Base-by-base conservation (phyloP, 208 protist species). In the Leishmania braziliensis region DNA sequence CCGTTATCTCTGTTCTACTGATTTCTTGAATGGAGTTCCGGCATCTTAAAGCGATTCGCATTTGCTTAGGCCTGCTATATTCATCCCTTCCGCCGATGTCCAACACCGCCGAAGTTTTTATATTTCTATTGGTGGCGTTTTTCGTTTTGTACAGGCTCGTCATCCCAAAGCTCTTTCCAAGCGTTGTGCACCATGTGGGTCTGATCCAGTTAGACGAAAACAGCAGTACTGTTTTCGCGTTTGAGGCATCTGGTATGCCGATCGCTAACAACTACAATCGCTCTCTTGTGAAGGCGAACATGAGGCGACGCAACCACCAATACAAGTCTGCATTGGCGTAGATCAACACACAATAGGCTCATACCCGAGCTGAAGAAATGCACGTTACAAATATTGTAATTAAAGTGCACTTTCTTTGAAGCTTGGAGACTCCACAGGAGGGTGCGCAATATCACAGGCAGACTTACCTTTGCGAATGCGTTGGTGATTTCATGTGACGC, bases 131-230 rank as follows among this genome's bases (percentile, higher is more conserved):
- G 6, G 75, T 72, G 5, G 69, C 66, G 36, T 84, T 90, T 4
- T 48, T 87, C 72, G 77, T 89, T 10, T 68, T 91, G 50, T 92
- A 91, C 79, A 83, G 48, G 43, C 89, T 85, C 48, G 80, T 92
- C 3, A 90, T 92, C 62, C 86, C 88, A 23, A 83, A 71, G 29
- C 70, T 91, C 9, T 93, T 91, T 62, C 90, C 88, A 1, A 39
- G 68, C 58, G 87, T 84, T 8, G 78, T 84, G 2, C n/a, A 84
- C 33, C 65, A 77, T 23, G 83, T 86, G 26, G 73, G 77, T 5
- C 54, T 89, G 36, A 73, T 93, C 51, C 77, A 77, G 69, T 20
- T 86, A 4, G 77, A 84, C 39, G 63, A 74, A 6, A 71, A 85
- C 14, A 76, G 66, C n/a, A 80, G 81, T 46, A 80, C 78, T 14